phyloP scores from a whole-genome alignment of 495 filamentous ascomycete genomes.

The Hypoxylon fuscum region DNA sequence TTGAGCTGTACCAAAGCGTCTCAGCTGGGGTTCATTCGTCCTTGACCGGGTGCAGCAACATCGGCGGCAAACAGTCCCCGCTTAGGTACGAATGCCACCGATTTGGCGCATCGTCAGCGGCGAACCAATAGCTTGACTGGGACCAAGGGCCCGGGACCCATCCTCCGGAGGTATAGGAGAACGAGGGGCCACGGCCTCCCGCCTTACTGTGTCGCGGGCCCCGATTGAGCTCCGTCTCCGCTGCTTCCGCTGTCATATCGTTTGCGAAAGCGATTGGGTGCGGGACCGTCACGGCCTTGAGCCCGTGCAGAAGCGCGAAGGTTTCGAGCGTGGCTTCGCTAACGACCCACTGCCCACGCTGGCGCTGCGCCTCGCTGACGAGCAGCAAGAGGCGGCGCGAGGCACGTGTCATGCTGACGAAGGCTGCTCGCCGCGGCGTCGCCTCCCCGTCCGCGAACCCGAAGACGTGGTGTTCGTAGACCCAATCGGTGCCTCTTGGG shows the following conservation, averaged over 20 bases:
- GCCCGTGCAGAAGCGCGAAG: conserved; percentile 77
- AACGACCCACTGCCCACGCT: conserved; percentile 68
- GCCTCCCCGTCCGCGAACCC: conserved; percentile 67
- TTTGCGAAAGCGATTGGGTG: conserved; percentile 65
- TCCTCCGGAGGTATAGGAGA: background rate
- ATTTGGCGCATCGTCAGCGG: background rate
- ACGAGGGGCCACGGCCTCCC: background rate
- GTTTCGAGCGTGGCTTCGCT: conserved; percentile 70
- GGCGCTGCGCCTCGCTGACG: background rate
- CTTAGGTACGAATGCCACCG: background rate
- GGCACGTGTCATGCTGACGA: conserved; percentile 74
- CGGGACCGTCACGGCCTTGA: conserved; percentile 84
- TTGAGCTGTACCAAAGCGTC: no score
- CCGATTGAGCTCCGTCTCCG: background rate
- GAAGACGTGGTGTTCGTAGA: conserved; percentile 76
- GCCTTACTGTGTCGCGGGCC: background rate
- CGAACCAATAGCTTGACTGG: conserved; percentile 2
- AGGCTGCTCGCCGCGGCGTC: conserved; percentile 75
- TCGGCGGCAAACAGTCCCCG: background rate
- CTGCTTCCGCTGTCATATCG: background rate
- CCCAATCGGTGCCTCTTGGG: conserved; percentile 77
- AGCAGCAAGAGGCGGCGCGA: conserved; percentile 69
- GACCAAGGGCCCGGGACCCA: background rate
- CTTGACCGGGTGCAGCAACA: conserved; percentile 9
- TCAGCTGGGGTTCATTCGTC: no score